phyloP scores from a whole-genome alignment of 495 filamentous ascomycete genomes.

The Aspergillus taichungensis region DNA sequence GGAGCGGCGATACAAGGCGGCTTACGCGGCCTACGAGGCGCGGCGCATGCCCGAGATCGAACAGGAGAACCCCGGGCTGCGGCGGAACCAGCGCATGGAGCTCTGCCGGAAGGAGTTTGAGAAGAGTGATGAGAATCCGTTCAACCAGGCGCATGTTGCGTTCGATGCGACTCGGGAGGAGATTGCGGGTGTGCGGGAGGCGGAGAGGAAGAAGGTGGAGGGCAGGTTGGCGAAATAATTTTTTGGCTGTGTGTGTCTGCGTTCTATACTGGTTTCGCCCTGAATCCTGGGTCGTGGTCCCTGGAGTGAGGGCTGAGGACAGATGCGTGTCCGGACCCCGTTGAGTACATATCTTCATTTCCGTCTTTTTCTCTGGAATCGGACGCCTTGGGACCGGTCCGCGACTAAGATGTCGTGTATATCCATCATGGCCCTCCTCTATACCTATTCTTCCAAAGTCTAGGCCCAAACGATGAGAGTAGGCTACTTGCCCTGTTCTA shows the following conservation, averaged over 20 bases:
- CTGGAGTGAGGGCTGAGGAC: too few species aligned
- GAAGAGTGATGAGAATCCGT: conserved; percentile 86
- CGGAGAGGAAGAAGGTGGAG: conserved; percentile 71
- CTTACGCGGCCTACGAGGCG: conserved; percentile 80
- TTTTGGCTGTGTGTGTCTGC: neutral
- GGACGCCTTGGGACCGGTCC: too few species aligned
- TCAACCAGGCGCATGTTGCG: conserved; percentile 66
- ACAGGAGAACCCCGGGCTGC: conserved; percentile 65
- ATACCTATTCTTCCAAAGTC: too few species aligned
- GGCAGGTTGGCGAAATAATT: conserved; percentile 44
- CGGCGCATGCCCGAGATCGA: conserved; percentile 78
- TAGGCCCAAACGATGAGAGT: too few species aligned
- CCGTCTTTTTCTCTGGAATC: too few species aligned
- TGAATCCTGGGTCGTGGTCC: too few species aligned
- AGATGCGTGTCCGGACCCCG: too few species aligned
- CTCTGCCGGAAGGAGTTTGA: conserved; percentile 81
- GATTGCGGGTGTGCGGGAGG: conserved; percentile 51
- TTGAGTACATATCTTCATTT: too few species aligned
- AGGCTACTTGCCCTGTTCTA: too few species aligned
- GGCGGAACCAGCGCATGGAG: conserved; percentile 72
- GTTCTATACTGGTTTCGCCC: neutral
- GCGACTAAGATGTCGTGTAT: too few species aligned
- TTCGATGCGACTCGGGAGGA: conserved; percentile 78
- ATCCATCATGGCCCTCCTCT: too few species aligned
- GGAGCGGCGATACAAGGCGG: conserved; percentile 76